Percentiles rank a stretch among this genome's conserved stretches.
These are phyloP conservation scores for Aquilaria yunnanensis DNA, from an alignment of 345 rosid species.

Conservation along the genomic window DNA sequence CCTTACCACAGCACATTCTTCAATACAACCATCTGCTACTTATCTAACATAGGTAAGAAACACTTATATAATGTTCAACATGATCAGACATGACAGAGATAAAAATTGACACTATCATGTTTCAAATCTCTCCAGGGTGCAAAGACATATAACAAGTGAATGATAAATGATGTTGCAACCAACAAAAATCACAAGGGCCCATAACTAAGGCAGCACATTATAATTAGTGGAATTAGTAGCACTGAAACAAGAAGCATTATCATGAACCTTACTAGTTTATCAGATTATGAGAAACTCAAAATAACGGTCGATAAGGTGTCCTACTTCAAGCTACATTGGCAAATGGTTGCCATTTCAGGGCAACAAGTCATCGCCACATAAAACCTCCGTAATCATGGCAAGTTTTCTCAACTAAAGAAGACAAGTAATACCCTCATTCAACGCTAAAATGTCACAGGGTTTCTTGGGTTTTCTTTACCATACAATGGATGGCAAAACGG, in stretches of 20 bases:
- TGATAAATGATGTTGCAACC: background rate
- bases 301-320: background rate
- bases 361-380: no score
- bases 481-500: no score
- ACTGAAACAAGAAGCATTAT: background rate
- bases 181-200: background rate
- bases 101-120: background rate
- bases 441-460: no score
- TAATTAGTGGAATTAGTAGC: background rate
- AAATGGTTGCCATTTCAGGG: no score
- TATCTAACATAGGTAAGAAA: background rate
- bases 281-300: background rate
- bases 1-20: background rate
- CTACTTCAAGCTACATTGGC: background rate
- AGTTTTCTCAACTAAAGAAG: no score
- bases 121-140: background rate
- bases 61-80: background rate
- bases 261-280: background rate
- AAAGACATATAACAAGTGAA: background rate
- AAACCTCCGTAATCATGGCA: no score
- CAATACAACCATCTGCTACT: background rate
- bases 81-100: background rate
- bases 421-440: no score
- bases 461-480: no score
- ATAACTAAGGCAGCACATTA: background rate